Evolutionary conservation across 495 filamentous ascomycete genomes (phyloP).

Genomic region (Pyrenopolyporus hunteri): DNA sequence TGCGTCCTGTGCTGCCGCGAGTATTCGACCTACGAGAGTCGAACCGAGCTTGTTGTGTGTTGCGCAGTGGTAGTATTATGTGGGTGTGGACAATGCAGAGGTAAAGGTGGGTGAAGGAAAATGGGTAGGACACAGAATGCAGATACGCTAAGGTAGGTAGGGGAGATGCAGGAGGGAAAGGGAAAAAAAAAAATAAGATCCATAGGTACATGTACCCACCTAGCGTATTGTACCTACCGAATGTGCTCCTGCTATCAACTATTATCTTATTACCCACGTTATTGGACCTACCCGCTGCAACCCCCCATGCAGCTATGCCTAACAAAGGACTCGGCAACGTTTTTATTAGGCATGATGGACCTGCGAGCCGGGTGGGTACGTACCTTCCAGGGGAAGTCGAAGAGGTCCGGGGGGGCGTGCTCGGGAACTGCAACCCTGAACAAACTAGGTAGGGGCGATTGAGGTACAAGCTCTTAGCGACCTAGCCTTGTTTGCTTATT

Average conservation of each 20-base stretch:
- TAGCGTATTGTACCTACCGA: background rate
- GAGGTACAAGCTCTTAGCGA: conserved; percentile 9
- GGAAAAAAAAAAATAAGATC: background rate
- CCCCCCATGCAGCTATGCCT: conserved; percentile 41
- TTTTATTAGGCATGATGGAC: conserved; percentile 41
- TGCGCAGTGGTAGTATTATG: too few species aligned
- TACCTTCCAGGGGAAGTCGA: background rate
- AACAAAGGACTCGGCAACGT: conserved; percentile 35
- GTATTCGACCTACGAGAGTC: conserved; percentile 17
- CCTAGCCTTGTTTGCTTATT: conserved; percentile 7
- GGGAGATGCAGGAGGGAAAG: conserved; percentile 3
- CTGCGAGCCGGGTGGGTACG: conserved; percentile 30
- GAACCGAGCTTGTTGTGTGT: conserved; percentile 19
- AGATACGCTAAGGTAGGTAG: conserved; percentile 6
- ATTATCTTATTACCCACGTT: conserved; percentile 41
- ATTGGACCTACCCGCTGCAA: conserved; percentile 36
- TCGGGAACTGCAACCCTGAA: conserved; percentile 30
- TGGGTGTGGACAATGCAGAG: too few species aligned
- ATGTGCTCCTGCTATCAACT: conserved; percentile 29
- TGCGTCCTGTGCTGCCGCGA: conserved; percentile 29
- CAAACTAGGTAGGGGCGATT: conserved; percentile 4
- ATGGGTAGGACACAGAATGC: conserved; percentile 2
- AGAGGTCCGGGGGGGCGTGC: conserved; percentile 9
- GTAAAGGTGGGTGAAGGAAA: conserved; percentile 1
- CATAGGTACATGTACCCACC: background rate